Evolutionary conservation across 345 rosid genomes (phyloP), one percentile per base, ranked within the genome.

Genomic region (Abelmoschus esculentus): DNA sequence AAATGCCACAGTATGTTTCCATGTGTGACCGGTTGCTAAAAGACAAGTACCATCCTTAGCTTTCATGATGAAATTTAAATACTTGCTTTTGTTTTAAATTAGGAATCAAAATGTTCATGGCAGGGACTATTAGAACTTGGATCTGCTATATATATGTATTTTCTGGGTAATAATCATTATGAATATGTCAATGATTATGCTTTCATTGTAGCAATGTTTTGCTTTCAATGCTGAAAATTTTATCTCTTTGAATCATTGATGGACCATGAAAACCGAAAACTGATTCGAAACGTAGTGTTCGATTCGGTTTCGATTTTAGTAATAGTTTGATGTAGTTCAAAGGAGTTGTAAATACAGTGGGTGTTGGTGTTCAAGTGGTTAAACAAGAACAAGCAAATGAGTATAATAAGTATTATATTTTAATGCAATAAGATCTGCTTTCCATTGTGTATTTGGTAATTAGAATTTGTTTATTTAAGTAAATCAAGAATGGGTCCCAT

Each of bases 1-100:
- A 78, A 83, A 54, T 79, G 93, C 74, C 87, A 82, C 36, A 77
- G 89, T 71, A 76, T 88, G 86, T 82, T 87, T 68, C 83, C 89
- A 31, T 82, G 89, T 70, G 52, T 55, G 18, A 55, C 59, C 31
- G 31, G 59, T 55, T 8, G 31, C 29, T 55, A 8, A 11, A 46
- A 46, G 50, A 46, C 12, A 46, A 4, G 13, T 55, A 22, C 29
- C 1, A 19, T 19, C 59, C 1, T 11, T 55, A 5, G 22, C 65
- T 79, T 26, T 6, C 6, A 57, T 28, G 6, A 56, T 56, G 17
- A 26, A 55, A 55, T 31, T 5, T 9, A 3, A 2, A 29, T n/a
- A 13, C 44, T 40, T 40, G 11, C 7, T 42, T 18, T 29, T 28
- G 54, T 65, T 47, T 14, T 7, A 31, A 6, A 61, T 18, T 50